Percentiles rank a stretch among this genome's conserved stretches.
phyloP scores from a whole-genome alignment of 2,329 filamentous ascomycete species.

The Blastomyces emzantsi region DNA sequence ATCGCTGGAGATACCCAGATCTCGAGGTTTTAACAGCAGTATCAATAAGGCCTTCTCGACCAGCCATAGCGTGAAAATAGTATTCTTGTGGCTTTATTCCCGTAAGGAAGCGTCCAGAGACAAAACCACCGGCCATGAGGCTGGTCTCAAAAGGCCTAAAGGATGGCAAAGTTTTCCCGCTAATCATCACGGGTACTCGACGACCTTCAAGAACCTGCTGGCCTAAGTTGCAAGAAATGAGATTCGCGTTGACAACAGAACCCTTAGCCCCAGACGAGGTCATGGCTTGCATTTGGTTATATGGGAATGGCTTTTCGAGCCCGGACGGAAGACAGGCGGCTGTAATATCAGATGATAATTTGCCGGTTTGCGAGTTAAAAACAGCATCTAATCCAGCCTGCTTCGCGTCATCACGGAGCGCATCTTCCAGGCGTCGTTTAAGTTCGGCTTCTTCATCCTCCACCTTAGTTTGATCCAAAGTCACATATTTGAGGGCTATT shows the following conservation, averaged over 20 bases:
- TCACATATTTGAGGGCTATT: slow-evolving; percentile 82
- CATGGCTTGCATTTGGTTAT: slow-evolving; percentile 99
- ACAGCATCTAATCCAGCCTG: slow-evolving; percentile 83
- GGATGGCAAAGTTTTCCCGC: slow-evolving; percentile 89
- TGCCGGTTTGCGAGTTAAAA: slow-evolving; percentile 60
- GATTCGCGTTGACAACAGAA: slow-evolving; percentile 82
- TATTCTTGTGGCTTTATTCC: slow-evolving; percentile 96
- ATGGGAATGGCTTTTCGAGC: slow-evolving; percentile 84
- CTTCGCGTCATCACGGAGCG: slow-evolving; percentile 82
- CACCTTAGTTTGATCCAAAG: slow-evolving; percentile 56
- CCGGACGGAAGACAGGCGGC: slow-evolving; percentile 68
- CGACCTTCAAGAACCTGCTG: slow-evolving; percentile 94
- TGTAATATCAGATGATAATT: slow-evolving; percentile 71
- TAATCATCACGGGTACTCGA: slow-evolving; percentile 94
- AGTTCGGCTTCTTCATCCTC: slow-evolving; percentile 62
- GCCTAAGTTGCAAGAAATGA: slow-evolving; percentile 95
- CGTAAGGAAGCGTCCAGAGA: slow-evolving; percentile 93
- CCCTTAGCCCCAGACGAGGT: slow-evolving; percentile 95
- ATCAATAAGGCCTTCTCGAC: slow-evolving; percentile 95
- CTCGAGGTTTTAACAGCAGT: slow-evolving; percentile 97
- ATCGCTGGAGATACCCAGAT: slow-evolving; percentile 92
- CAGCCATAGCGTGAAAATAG: slow-evolving; percentile 99
- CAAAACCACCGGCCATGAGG: slow-evolving; percentile 82
- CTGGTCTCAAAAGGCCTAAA: slow-evolving; percentile 89
- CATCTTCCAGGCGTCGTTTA: slow-evolving; percentile 71